Percentiles rank a stretch among this genome's conserved stretches.
Evolutionary conservation across 1,139 yeast species (phyloP).

Genomic region (Debaryomycetaceae sp.): DNA sequence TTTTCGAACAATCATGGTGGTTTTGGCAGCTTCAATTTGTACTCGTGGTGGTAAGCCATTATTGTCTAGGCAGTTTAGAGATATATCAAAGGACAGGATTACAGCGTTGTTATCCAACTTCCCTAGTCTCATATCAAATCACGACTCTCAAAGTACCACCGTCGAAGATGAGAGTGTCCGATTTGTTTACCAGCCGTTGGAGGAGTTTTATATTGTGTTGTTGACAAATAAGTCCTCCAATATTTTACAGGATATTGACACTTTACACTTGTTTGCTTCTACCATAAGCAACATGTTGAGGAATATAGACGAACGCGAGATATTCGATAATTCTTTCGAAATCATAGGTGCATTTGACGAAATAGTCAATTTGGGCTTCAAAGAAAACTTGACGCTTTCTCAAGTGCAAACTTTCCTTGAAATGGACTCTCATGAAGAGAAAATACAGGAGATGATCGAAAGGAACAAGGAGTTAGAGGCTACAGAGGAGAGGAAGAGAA

Average conservation of each 20-base stretch:
- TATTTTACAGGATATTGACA: slow-evolving; percentile 91
- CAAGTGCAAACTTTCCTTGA: slow-evolving; percentile 90
- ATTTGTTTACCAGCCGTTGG: slow-evolving; percentile 94
- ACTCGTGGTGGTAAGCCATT: slow-evolving; percentile 94
- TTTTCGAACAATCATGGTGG: slow-evolving; percentile 23
- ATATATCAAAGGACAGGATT: slow-evolving; percentile 79
- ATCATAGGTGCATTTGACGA: slow-evolving; percentile 92
- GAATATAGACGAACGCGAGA: slow-evolving; percentile 76
- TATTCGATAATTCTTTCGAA: slow-evolving; percentile 82
- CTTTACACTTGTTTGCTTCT: slow-evolving; percentile 81
- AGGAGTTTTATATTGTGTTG: slow-evolving; percentile 86
- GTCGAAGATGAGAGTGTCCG: slow-evolving; percentile 92
- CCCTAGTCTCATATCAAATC: slow-evolving; percentile 71
- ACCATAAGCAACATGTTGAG: slow-evolving; percentile 75
- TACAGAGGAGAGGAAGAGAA: slow-evolving; percentile 92
- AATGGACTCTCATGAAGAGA: slow-evolving; percentile 98
- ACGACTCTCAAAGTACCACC: slow-evolving; percentile 84
- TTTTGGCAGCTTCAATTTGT: slow-evolving; percentile 92
- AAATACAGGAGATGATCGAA: slow-evolving; percentile 96
- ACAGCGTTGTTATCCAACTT: slow-evolving; percentile 83
- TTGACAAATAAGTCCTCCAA: slow-evolving; percentile 91
- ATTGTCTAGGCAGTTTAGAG: slow-evolving; percentile 88
- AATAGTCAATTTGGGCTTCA: slow-evolving; percentile 82
- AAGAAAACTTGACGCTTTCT: slow-evolving; percentile 76
- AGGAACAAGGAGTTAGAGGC: slow-evolving; percentile 97